Conservation (phyloP, 169 alveolate species). For the Eimeria necatrix region DNA sequence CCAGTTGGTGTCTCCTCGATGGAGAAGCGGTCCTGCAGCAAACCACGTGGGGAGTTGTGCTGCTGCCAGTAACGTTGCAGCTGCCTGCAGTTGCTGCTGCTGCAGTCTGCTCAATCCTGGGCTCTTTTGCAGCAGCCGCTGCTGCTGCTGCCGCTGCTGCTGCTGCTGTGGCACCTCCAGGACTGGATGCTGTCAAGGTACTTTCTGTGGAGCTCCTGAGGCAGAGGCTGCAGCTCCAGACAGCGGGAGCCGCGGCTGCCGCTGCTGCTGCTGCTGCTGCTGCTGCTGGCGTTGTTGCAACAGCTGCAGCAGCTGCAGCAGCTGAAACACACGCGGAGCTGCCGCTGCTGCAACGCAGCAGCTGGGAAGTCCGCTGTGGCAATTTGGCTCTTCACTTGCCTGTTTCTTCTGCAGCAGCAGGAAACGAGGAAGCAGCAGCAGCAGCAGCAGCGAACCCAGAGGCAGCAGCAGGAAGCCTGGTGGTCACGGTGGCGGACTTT, state of each 20-base stretch:
- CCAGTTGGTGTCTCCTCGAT: background rate
- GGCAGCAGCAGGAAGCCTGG: slow-evolving; percentile 3
- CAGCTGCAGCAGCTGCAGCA: slow-evolving; percentile 40
- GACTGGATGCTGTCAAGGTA: background rate
- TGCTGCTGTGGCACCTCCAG: background rate
- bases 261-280: background rate
- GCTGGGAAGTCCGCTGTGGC: slow-evolving; percentile 68
- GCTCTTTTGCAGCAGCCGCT: slow-evolving; percentile 8
- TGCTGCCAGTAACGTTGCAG: slow-evolving; percentile 45
- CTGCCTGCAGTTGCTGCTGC: slow-evolving; percentile 60
- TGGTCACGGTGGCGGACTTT: slow-evolving; percentile 19
- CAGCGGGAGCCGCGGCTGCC: background rate
- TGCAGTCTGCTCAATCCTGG: background rate
- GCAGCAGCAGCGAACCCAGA: slow-evolving; percentile 10
- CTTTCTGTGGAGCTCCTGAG: background rate
- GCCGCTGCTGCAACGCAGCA: slow-evolving; percentile 67
- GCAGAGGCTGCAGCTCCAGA: background rate
- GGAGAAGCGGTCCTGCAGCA: slow-evolving; percentile 54
- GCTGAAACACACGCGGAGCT: background rate
- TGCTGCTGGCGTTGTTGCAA: background rate
- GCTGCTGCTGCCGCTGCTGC: slow-evolving; percentile 25
- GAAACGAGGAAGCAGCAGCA: background rate
- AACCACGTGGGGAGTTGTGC: slow-evolving; percentile 29
- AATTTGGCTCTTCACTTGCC: background rate
- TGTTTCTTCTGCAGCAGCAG: slow-evolving; percentile 36